Percentiles rank a stretch among this genome's conserved stretches.
phyloP scores from a whole-genome alignment of 2,329 filamentous ascomycete species.

The Parascedosporium putredinis region DNA sequence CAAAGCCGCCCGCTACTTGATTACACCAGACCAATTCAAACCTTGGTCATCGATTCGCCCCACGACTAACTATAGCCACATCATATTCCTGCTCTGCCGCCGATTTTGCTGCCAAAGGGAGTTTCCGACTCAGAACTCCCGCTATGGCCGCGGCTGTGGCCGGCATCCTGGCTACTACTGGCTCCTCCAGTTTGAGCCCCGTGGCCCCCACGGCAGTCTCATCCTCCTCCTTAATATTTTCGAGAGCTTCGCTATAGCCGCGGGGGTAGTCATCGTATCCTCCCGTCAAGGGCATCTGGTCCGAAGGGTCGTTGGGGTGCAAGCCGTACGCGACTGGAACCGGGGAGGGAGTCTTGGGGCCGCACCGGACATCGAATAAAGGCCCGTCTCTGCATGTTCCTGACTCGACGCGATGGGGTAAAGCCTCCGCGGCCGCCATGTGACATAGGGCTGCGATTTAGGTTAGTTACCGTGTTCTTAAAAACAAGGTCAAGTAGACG shows the following conservation, averaged over 20 bases:
- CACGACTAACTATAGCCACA: conserved; percentile 11
- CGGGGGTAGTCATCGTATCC: conserved; percentile 36
- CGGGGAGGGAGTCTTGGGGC: conserved; percentile 3
- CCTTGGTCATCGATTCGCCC: neutral
- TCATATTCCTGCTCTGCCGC: conserved; percentile 11
- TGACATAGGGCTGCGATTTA: conserved; percentile 18
- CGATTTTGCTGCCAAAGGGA: conserved; percentile 14
- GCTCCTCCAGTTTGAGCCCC: neutral
- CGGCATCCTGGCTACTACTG: neutral
- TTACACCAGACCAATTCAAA: neutral
- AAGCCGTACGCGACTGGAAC: conserved; percentile 9
- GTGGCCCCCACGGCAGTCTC: neutral
- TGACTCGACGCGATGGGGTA: conserved; percentile 13
- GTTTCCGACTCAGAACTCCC: neutral
- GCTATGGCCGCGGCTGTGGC: neutral
- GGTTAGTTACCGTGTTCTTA: neutral
- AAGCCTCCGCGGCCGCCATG: conserved; percentile 18
- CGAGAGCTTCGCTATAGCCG: conserved; percentile 30
- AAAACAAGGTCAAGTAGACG: neutral
- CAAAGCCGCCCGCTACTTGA: neutral
- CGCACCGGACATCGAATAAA: conserved; percentile 9
- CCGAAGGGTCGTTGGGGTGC: conserved; percentile 17
- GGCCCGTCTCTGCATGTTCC: conserved; percentile 10
- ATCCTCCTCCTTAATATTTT: conserved; percentile 23
- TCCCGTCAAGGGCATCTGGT: conserved; percentile 29